Evolutionary conservation across 805 yeast genomes (phyloP).

Genomic region (Sungouiella blattae): DNA sequence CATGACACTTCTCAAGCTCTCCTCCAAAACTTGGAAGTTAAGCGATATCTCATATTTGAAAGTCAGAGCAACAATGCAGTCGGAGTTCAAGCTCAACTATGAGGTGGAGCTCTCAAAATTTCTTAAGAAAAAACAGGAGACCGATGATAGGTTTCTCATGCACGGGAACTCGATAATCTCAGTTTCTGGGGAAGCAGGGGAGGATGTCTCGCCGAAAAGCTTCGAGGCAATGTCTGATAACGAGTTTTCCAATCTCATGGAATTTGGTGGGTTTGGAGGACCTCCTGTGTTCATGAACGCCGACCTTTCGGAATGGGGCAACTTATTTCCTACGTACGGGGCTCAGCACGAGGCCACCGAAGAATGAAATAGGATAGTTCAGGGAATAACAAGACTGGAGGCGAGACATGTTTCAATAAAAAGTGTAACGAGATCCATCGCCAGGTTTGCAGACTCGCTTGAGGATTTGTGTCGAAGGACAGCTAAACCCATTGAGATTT

Average conservation of each 20-base stretch:
- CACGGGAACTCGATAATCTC: background rate
- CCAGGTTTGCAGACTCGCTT: no score
- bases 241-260: background rate
- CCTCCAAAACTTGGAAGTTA: constrained; percentile 10
- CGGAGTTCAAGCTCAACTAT: constrained; percentile 4
- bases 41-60: constrained; percentile 8
- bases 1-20: constrained; percentile 8
- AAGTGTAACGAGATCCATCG: no score
- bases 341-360: background rate
- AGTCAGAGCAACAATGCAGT: constrained; percentile 5
- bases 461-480: no score
- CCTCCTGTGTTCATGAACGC: constrained; percentile 8
- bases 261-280: constrained; percentile 7
- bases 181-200: background rate
- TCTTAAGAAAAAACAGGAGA: background rate
- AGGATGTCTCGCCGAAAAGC: background rate
- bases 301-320: constrained; percentile 6
- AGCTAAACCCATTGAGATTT: no score
- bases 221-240: background rate
- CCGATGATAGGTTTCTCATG: background rate
- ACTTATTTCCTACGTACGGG: constrained; percentile 4
- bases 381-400: no score
- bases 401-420: no score
- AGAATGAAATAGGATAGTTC: no score
- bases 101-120: constrained; percentile 3